Conservation (phyloP, 2,329 filamentous ascomycete genomes). For the Penicillium palitans region DNA sequence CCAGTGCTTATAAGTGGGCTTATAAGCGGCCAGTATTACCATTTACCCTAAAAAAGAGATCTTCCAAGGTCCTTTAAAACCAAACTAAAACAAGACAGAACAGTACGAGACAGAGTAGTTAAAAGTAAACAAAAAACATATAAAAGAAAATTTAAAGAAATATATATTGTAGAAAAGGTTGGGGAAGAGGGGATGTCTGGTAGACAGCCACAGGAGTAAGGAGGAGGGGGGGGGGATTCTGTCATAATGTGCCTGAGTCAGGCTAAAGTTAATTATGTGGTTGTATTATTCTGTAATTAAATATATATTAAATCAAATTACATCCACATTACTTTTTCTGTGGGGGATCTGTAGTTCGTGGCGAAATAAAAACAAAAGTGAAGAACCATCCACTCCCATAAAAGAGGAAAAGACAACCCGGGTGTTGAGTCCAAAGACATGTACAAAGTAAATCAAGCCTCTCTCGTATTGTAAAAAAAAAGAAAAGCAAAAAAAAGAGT, state of each 20-base stretch:
- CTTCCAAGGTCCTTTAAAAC: background rate
- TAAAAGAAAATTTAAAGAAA: background rate
- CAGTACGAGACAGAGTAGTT: background rate
- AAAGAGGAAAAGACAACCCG: constrained; percentile 4
- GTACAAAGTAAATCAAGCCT: background rate
- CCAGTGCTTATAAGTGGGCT: background rate
- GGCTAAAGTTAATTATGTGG: constrained; percentile 18
- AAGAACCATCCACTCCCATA: background rate
- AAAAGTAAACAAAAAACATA: background rate
- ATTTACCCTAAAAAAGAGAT: background rate
- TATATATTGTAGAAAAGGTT: background rate
- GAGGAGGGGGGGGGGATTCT: constrained; percentile 6
- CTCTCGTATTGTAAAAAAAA: constrained; percentile 10
- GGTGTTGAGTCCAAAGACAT: background rate
- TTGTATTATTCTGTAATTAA: background rate
- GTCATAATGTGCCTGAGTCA: constrained; percentile 25
- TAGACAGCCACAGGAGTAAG: constrained; percentile 13
- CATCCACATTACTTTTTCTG: constrained; percentile 16
- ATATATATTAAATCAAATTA: constrained; percentile 13
- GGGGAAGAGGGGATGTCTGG: constrained; percentile 10
- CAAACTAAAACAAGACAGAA: background rate
- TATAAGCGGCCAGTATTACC: background rate
- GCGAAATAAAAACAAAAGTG: background rate
- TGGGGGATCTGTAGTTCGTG: constrained; percentile 1
- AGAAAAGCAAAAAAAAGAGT: background rate